These are phyloP conservation scores for Gossypium herbaceum DNA, from an alignment of 345 rosid species.

Conservation along the genomic window DNA sequence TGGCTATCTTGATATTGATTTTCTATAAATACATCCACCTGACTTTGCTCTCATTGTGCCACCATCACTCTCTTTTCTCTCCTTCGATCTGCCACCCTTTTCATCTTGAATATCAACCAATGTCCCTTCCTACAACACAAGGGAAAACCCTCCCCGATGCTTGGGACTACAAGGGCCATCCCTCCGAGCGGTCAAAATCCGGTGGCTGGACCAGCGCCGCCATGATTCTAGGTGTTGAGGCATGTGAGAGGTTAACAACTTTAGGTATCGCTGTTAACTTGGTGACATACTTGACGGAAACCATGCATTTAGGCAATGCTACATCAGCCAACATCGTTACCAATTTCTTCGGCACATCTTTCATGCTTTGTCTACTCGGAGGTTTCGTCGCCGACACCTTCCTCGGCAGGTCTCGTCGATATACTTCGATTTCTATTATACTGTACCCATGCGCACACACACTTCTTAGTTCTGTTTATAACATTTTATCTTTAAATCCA, in stretches of 20 bases:
- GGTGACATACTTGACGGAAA: neutral
- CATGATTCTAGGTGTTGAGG: neutral
- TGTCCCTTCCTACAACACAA: neutral
- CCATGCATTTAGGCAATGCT: conserved; percentile 4
- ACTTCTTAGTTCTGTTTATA: neutral
- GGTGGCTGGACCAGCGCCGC: conserved; percentile 4
- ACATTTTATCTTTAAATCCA: neutral
- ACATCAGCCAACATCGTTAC: neutral
- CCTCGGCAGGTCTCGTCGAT: neutral
- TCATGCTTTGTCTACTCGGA: neutral
- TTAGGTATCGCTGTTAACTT: neutral
- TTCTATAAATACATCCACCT: neutral
- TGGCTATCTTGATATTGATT: too few relatives aligned
- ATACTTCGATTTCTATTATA: neutral
- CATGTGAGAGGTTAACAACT: neutral
- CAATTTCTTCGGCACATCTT: neutral
- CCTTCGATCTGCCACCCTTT: neutral
- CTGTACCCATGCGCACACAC: neutral
- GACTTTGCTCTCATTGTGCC: neutral
- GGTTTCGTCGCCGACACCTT: conserved; percentile 1
- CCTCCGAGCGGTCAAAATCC: neutral
- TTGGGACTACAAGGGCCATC: neutral
- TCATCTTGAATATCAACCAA: neutral
- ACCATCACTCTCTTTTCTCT: neutral
- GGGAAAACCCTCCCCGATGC: conserved; percentile 2